Evolutionary conservation across 192 early-diverging fungal species (phyloP), one percentile per base, ranked within the genome.

Genomic region (Coemansia sp.): DNA sequence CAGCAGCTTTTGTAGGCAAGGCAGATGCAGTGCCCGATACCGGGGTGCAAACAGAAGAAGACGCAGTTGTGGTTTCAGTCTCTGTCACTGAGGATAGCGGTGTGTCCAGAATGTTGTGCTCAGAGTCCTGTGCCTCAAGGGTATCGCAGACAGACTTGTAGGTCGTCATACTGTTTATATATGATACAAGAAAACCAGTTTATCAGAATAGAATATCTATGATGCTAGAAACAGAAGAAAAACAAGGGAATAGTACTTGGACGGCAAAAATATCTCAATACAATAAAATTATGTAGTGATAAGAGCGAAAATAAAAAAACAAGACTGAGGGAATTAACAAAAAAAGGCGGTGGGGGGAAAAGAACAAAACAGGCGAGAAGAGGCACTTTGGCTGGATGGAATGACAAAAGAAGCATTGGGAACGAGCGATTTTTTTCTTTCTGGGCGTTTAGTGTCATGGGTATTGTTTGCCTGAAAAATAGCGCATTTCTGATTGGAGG

Each of bases 401-500:
- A 31, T 20, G 22, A 51, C 48, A 63, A 63, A 45, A 14, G 42
- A 45, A 45, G 42, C 42, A 45, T 45, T 45, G 5, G 42, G 49
- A 63, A 50, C 49, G 49, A 31, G 54, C 14, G 54, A 56, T 56
- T 56, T 56, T 29, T 31, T 56, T 56, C 54, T 56, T 56, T 56
- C 31, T 29, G 32, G 54, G n/a, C 1, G 10, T 60, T 60, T 60
- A 11, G 42, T 45, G 42, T 45, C 42, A 45, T 45, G 12, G 16
- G 42, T 7, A 14, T 45, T 45, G 42, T 45, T 45, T 45, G 42
- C 42, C 8, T 42, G 30, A 56, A 65, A 65, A 65, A n/a, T 65
- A 32, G 51, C 63, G 63, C 63, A 56, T 65, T 20, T 38, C 34
- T 42, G 57, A 60, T 60, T 60, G 57, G 57, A 5, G 18, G n/a